phyloP scores from a whole-genome alignment of 73 alveolate genomes.

The Tetrahymena malaccensis region DNA sequence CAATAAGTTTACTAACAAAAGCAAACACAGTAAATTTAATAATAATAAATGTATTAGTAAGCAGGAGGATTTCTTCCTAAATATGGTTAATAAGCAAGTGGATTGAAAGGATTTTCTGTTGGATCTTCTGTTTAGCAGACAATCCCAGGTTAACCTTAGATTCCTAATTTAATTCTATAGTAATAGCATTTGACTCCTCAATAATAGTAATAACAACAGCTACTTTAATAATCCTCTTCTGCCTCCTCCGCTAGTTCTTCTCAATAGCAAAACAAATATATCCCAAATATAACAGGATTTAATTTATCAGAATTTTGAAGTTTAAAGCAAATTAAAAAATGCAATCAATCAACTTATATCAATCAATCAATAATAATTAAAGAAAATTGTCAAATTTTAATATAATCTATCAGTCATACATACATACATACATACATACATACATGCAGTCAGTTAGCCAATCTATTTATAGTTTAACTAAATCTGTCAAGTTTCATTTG shows the following conservation, averaged over 20 bases:
- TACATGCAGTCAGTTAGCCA: too few relatives aligned
- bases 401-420: too few relatives aligned
- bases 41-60: background rate
- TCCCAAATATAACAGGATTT: background rate
- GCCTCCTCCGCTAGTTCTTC: background rate
- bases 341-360: background rate
- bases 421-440: too few relatives aligned
- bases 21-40: background rate
- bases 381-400: too few relatives aligned
- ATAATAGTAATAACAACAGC: background rate
- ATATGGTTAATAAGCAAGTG: background rate
- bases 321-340: too few relatives aligned
- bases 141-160: background rate
- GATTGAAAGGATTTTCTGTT: background rate
- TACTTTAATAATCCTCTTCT: background rate
- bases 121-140: background rate
- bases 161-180: background rate
- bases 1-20: background rate
- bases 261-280: background rate
- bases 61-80: background rate
- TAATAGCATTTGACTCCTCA: background rate
- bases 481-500: too few relatives aligned
- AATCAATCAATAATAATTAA: too few relatives aligned
- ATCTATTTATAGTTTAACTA: too few relatives aligned
- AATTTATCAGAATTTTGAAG: background rate